A percentile compares a stretch with the other conserved stretches of the same genome.
These are phyloP conservation scores for Pleurotus platypus DNA, from an alignment of 768 basidiomycete species.

Conservation along the genomic window DNA sequence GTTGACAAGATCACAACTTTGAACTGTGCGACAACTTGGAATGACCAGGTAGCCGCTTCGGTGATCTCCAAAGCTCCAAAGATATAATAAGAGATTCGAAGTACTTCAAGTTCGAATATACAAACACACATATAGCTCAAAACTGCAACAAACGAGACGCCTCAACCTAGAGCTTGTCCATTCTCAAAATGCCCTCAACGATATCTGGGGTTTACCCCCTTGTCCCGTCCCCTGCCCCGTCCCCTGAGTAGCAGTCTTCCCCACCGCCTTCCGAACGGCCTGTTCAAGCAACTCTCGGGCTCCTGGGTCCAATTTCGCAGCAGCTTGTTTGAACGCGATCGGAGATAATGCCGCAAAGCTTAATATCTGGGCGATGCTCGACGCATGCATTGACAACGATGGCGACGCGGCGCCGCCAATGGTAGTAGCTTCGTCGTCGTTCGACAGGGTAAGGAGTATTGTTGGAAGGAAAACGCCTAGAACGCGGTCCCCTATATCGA, in stretches of 20 bases:
- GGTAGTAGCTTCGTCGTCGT: constrained; percentile 22
- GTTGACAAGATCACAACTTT: too few species aligned
- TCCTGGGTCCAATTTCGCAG: constrained; percentile 56
- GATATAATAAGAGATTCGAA: too few species aligned
- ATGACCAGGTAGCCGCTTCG: too few species aligned
- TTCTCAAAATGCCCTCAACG: constrained; percentile 61
- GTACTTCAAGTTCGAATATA: background rate
- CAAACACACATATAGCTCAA: background rate
- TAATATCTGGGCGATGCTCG: constrained; percentile 66
- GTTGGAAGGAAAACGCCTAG: constrained; percentile 76
- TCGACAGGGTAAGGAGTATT: constrained; percentile 65
- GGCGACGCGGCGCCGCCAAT: constrained; percentile 20
- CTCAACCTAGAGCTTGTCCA: too few species aligned
- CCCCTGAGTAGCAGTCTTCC: constrained; percentile 30
- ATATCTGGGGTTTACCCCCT: constrained; percentile 69
- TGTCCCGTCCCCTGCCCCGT: constrained; percentile 22
- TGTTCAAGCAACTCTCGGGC: constrained; percentile 66
- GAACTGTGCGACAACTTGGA: too few species aligned
- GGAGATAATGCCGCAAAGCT: constrained; percentile 70
- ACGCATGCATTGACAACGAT: constrained; percentile 40
- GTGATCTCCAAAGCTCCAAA: too few species aligned
- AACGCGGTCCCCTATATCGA: constrained; percentile 52
- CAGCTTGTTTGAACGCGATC: constrained; percentile 80
- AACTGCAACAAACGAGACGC: background rate
- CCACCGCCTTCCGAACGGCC: constrained; percentile 74